phyloP scores from a whole-genome alignment of 495 filamentous ascomycete species.

The Tuber aestivum region DNA sequence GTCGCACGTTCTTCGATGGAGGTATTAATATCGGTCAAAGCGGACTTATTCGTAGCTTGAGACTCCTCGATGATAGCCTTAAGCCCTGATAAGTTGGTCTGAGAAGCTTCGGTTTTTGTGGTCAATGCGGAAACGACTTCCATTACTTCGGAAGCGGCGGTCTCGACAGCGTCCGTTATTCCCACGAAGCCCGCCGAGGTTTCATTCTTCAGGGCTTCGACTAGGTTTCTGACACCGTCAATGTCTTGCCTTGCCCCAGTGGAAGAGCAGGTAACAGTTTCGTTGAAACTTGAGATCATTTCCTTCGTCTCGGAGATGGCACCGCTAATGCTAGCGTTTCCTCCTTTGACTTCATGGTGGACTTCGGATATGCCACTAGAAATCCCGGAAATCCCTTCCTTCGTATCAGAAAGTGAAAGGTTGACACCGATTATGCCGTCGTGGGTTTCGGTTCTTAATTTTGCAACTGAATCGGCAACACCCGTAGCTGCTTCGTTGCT shows the following conservation, averaged over 20 bases:
- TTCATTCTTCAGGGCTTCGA: constrained; percentile 69
- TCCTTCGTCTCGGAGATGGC: constrained; percentile 34
- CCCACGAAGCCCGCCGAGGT: constrained; percentile 70
- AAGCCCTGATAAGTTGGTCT: constrained; percentile 19
- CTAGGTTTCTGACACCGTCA: constrained; percentile 68
- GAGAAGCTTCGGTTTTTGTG: constrained; percentile 40
- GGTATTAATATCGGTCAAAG: constrained; percentile 44
- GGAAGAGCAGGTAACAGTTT: constrained; percentile 29
- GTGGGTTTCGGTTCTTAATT: constrained; percentile 29
- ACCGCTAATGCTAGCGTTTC: constrained; percentile 26
- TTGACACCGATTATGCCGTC: constrained; percentile 25
- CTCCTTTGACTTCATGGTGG: constrained; percentile 27
- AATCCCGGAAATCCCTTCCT: constrained; percentile 44
- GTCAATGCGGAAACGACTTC: constrained; percentile 36
- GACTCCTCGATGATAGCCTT: constrained; percentile 26
- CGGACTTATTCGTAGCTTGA: constrained; percentile 12
- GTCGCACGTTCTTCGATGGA: constrained; percentile 51
- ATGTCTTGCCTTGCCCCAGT: constrained; percentile 52
- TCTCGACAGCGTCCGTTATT: constrained; percentile 72
- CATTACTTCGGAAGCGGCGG: constrained; percentile 52
- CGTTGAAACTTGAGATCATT: constrained; percentile 44
- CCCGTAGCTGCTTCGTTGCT: constrained; percentile 27
- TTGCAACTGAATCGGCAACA: constrained; percentile 24
- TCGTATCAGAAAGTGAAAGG: constrained; percentile 21
- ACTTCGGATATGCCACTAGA: constrained; percentile 34